A percentile compares a stretch with the other conserved stretches of the same genome.
phyloP scores from a whole-genome alignment of 2,329 filamentous ascomycete genomes.

The Fusarium brachygibbosum region DNA sequence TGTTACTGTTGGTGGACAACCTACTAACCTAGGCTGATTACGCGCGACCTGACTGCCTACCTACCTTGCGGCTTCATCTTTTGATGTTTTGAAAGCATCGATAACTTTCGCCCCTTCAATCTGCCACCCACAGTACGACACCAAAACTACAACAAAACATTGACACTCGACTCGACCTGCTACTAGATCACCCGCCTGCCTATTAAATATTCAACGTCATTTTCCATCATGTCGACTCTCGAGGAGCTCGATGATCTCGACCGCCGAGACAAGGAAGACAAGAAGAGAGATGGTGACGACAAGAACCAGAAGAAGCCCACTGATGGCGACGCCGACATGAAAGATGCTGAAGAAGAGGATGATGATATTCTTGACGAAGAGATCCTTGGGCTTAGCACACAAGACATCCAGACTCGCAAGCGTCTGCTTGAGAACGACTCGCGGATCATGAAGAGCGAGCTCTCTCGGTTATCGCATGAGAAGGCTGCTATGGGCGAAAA shows the following conservation, averaged over 20 bases:
- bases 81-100: constrained; percentile 31
- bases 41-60: constrained; percentile 52
- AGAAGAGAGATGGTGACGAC: constrained; percentile 57
- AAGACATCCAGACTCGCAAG: constrained; percentile 92
- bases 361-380: constrained; percentile 92
- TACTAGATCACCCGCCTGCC: neutral
- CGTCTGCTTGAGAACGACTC: constrained; percentile 97
- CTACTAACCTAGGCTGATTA: constrained; percentile 50
- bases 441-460: constrained; percentile 98
- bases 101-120: constrained; percentile 32
- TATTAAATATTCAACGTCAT: constrained; percentile 14
- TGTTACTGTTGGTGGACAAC: constrained; percentile 34
- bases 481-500: constrained; percentile 97
- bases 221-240: constrained; percentile 81
- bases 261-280: constrained; percentile 82
- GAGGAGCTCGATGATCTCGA: constrained; percentile 93
- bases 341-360: constrained; percentile 80
- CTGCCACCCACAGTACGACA: constrained; percentile 10
- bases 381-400: constrained; percentile 91
- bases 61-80: constrained; percentile 42
- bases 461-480: constrained; percentile 92
- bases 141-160: neutral
- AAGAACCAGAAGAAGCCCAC: constrained; percentile 61
- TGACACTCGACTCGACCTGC: neutral
- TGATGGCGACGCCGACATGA: constrained; percentile 89